These are phyloP conservation scores for Scheffersomyces parashehatae DNA, from an alignment of 1,139 yeast genomes.

Conservation along the genomic window DNA sequence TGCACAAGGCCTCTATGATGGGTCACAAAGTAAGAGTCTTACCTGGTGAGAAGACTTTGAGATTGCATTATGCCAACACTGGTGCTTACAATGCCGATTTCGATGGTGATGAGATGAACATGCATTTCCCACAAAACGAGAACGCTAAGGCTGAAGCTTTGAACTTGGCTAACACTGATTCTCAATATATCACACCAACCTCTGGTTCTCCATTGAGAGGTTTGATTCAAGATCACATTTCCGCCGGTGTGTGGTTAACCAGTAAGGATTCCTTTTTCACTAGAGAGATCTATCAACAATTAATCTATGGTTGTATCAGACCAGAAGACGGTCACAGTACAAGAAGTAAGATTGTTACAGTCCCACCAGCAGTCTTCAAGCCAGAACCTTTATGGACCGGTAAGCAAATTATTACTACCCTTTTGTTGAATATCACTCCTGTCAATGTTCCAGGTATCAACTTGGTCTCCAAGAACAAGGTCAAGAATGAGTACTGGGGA, in stretches of 20 bases:
- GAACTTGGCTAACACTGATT: slow-evolving; percentile 92
- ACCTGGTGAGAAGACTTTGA: slow-evolving; percentile 94
- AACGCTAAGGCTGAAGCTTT: slow-evolving; percentile 97
- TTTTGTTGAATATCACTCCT: slow-evolving; percentile 83
- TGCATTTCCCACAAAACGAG: slow-evolving; percentile 99
- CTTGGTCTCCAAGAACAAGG: slow-evolving; percentile 77
- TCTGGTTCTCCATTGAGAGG: slow-evolving; percentile 99
- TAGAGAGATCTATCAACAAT: slow-evolving; percentile 89
- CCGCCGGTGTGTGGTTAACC: slow-evolving; percentile 98
- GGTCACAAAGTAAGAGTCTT: slow-evolving; percentile 96
- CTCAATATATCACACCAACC: slow-evolving; percentile 96
- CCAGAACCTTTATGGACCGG: slow-evolving; percentile 98
- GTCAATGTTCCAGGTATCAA: slow-evolving; percentile 88
- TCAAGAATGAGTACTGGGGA: slow-evolving; percentile 96
- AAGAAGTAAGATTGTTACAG: slow-evolving; percentile 65
- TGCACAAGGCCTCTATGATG: slow-evolving; percentile 99
- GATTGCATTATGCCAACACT: slow-evolving; percentile 97
- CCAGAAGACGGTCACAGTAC: slow-evolving; percentile 99
- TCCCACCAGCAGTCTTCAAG: slow-evolving; percentile 86
- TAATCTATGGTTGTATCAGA: slow-evolving; percentile 88
- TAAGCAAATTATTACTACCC: slow-evolving; percentile 93
- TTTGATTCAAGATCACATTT: slow-evolving; percentile 96
- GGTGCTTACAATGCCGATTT: slow-evolving; percentile 99
- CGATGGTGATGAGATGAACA: slow-evolving; percentile 99
- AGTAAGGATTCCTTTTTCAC: slow-evolving; percentile 89